A percentile compares a stretch with the other conserved stretches of the same genome.
Evolutionary conservation across 768 basidiomycete species (phyloP).

Genomic region (Paxillus ammoniavirescens): DNA sequence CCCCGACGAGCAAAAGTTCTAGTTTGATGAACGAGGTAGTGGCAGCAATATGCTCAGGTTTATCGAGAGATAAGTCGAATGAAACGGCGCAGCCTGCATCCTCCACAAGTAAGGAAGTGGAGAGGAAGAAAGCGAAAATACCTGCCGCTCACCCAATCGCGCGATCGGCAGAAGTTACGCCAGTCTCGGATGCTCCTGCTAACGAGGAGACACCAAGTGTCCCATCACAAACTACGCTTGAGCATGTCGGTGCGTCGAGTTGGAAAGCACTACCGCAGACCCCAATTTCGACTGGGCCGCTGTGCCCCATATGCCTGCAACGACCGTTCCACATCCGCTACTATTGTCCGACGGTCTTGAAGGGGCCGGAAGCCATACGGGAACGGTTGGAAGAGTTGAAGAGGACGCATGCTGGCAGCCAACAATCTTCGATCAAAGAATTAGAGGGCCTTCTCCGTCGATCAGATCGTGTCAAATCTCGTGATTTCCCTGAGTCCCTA

Average conservation of each 20-base stretch:
- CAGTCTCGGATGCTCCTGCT: background rate
- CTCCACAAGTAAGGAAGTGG: conserved; percentile 6
- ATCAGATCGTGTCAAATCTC: conserved; percentile 24
- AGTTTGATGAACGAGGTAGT: conserved; percentile 15
- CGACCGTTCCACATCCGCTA: conserved; percentile 47
- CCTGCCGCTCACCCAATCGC: conserved; percentile 1
- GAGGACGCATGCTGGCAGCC: conserved; percentile 17
- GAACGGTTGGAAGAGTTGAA: conserved; percentile 46
- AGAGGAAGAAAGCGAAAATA: conserved; percentile 10
- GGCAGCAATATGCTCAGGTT: conserved; percentile 17
- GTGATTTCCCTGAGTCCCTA: background rate
- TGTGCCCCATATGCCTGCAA: conserved; percentile 47
- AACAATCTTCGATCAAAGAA: conserved; percentile 37
- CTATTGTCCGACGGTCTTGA: conserved; percentile 46
- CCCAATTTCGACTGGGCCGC: conserved; percentile 3
- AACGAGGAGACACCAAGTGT: background rate
- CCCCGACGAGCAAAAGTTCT: conserved; percentile 16
- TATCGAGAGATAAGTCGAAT: background rate
- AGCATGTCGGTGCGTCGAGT: background rate
- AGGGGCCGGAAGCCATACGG: conserved; percentile 42
- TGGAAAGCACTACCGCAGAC: background rate
- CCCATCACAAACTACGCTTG: background rate
- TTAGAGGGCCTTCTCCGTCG: conserved; percentile 36
- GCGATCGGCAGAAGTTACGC: background rate
- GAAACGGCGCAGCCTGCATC: conserved; percentile 3